Evolutionary conservation across 2,329 filamentous ascomycete species (phyloP), one percentile per base, ranked within the genome.

Genomic region (Geosmithia putterillii): DNA sequence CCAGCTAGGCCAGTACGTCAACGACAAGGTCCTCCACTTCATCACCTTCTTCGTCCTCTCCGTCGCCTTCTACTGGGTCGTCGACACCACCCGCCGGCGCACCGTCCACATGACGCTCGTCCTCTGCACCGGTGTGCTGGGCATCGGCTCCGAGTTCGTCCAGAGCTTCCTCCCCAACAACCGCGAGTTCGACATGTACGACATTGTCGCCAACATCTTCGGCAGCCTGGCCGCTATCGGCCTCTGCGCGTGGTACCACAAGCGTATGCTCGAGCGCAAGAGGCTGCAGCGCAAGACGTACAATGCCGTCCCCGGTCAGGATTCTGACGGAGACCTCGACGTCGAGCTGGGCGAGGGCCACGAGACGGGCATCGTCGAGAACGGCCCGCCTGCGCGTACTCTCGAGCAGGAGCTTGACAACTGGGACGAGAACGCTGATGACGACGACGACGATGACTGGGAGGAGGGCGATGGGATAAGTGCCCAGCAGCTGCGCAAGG

Each of bases 41-140:
- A 48, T 88, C 46, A 89, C 85, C 54, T 96, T 98, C 70, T 95
- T 96, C 71, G 59, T 86, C 51, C 74, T 98, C 43, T 95, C 90
- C 15, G 64, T 85, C 50, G 67, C 76, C 52, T 96, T 96, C 73
- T 98, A 98, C 76, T 98, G 92, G 88, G 85, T 95, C 58, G 66
- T 95, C 54, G 92, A 98, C 61, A 94, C 88, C 42, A 83, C 81
- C 49, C 85, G 92, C 48, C 81, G 90, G 42, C 85, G 90, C 52
- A 83, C 80, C 18, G 69, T 95, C 41, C 83, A 98, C 62, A 67
- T 95, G 50, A 94, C 89, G 14, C 67, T 95, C 21, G 60, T 87
- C 19, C 71, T 87, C 47, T 94, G 87, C 66, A 94, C 89, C 6
- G 64, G 83, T 37, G 65, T 62, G 20, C 71, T 89, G 3, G 81